Conservation (phyloP, 305 asterid genomes). For the Solanum chacoense region DNA sequence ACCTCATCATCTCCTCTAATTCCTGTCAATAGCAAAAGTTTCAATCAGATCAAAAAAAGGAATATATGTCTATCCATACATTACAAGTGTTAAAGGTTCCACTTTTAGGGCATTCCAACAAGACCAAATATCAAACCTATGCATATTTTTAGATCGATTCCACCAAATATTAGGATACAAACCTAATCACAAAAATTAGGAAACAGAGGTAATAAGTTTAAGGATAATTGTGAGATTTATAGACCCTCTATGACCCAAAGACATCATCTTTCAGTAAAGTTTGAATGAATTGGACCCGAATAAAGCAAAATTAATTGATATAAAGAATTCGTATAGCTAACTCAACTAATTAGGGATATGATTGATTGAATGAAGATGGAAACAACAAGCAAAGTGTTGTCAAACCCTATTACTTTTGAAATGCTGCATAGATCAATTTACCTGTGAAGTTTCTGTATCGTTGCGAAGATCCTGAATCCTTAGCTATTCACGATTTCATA, state of each 20-base stretch:
- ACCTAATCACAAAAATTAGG: neutral
- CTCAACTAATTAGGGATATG: neutral
- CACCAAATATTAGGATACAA: neutral
- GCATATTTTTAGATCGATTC: neutral
- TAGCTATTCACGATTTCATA: neutral
- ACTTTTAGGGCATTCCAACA: neutral
- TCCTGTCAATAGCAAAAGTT: neutral
- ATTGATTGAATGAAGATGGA: neutral
- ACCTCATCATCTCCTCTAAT: conserved; percentile 49
- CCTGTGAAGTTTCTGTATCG: neutral
- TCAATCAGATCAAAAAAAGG: neutral
- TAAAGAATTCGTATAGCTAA: neutral
- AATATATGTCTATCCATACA: neutral
- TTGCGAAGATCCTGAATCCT: neutral
- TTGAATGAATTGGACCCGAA: neutral
- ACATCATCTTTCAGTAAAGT: neutral
- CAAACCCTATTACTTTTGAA: neutral
- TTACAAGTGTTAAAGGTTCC: neutral
- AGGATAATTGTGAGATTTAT: neutral
- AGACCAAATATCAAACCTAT: neutral
- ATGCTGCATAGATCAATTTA: neutral
- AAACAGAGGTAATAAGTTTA: neutral
- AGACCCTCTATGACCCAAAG: neutral
- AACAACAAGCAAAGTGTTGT: neutral
- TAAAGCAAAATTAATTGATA: neutral